Evolutionary conservation across 2,329 filamentous ascomycete species (phyloP).

Genomic region (Aspergillus sp.): DNA sequence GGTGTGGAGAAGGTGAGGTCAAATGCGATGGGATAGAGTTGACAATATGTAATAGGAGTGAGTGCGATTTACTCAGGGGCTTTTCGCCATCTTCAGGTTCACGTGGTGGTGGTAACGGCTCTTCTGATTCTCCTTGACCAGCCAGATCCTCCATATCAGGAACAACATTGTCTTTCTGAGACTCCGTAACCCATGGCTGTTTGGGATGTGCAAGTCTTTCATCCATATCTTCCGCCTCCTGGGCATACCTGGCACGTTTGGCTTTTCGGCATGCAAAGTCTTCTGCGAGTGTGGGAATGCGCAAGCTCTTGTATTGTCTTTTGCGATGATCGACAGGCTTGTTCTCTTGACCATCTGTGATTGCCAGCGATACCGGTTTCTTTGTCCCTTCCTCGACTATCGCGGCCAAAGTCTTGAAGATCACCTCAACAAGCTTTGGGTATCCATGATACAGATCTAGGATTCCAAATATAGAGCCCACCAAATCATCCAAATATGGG

Average conservation of each 20-base stretch:
- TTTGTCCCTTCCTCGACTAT: constrained; percentile 78
- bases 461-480: constrained; percentile 85
- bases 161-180: constrained; percentile 28
- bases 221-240: constrained; percentile 19
- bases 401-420: constrained; percentile 78
- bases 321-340: constrained; percentile 23
- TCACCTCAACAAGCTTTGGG: constrained; percentile 72
- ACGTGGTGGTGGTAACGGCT: constrained; percentile 29
- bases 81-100: constrained; percentile 53
- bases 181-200: constrained; percentile 25
- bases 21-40: constrained; percentile 85
- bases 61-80: constrained; percentile 70
- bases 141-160: constrained; percentile 9
- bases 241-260: constrained; percentile 19
- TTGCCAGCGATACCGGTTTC: constrained; percentile 43
- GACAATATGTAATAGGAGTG: constrained; percentile 75
- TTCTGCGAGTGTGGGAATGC: constrained; percentile 27
- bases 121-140: constrained; percentile 24
- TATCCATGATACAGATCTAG: constrained; percentile 97
- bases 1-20: constrained; percentile 72
- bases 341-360: constrained; percentile 27
- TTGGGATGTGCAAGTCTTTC: constrained; percentile 23
- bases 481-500: constrained; percentile 85
- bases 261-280: constrained; percentile 30
- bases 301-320: constrained; percentile 22